Evolutionary conservation across 148 eudicot species (phyloP), one percentile per base, ranked within the genome.

Genomic region (Camellia sinensis): DNA sequence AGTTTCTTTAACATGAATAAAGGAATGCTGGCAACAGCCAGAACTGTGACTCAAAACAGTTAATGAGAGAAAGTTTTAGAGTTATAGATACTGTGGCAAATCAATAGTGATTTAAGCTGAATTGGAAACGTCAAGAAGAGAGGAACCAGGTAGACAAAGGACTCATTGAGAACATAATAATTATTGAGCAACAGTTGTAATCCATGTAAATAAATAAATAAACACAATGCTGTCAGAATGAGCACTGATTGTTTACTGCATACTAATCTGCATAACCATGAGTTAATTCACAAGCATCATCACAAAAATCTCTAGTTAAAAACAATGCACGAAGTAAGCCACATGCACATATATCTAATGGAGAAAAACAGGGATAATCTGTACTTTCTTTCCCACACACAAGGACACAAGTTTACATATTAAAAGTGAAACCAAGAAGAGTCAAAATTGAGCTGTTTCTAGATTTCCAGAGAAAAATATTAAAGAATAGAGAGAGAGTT

Each of bases 281-380:
- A 68, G 21, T 68, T 68, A 18, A 68, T 12, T 68, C 19, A 65
- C 68, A 65, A 21, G 68, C 40, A 65, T 65, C 68, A 65, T 65
- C 12, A 65, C 43, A 65, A 40, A 67, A 67, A 67, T 44, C 52
- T 48, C 52, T 48, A 48, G 52, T 7, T 48, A 4, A 48, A 48
- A 48, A 48, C 52, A 48, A 4, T 48, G 52, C 52, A 7, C 2
- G 18, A 56, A 56, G 17, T 10, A 10, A 1, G 12, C 60, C 60
- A 10, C 13, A 56, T 56, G 60, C 13, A 6, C 60, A 56, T 44
- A 50, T 3, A 68, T 68, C 18, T 44, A 43, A 67, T 3, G 46
- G 46, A 41, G 71, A 3, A 15, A 67, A 67, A 67, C 19, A 43
- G n/a, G 18, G 15, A 7, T 3, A 43, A 68, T 44, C 44, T 69